Evolutionary conservation across 2,329 filamentous ascomycete genomes (phyloP).

Genomic region (Fusarium annulatum): DNA sequence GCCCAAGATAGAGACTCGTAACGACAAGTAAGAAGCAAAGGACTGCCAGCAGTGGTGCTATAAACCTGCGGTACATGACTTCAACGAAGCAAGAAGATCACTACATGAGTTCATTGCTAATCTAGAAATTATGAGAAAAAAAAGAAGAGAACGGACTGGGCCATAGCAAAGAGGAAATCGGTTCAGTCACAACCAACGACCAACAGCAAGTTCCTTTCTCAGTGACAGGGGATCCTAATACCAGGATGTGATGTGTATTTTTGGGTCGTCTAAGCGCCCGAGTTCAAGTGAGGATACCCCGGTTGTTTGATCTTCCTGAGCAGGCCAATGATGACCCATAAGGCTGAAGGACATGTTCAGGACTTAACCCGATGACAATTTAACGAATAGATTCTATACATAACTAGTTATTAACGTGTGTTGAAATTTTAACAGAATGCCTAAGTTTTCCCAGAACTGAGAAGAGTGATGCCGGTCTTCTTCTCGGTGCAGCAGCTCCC

Average conservation of each 20-base stretch:
- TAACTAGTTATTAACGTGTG: too few species aligned
- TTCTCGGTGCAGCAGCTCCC: neutral
- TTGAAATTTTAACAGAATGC: accelerated
- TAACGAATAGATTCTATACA: neutral
- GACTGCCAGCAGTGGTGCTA: constrained; percentile 20
- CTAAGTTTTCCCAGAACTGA: neutral
- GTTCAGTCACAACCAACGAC: neutral
- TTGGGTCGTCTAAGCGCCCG: constrained; percentile 20
- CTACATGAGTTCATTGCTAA: neutral
- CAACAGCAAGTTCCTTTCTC: constrained; percentile 3
- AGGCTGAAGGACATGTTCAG: neutral
- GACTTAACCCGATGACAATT: neutral
- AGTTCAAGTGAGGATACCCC: neutral
- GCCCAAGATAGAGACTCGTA: constrained; percentile 35
- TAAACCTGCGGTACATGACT: constrained; percentile 31
- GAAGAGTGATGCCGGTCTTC: neutral
- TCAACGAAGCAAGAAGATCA: neutral
- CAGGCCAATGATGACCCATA: neutral
- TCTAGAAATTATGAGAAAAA: neutral
- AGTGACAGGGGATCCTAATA: neutral
- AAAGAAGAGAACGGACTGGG: neutral
- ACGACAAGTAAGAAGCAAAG: constrained; percentile 29
- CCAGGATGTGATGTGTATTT: constrained; percentile 3
- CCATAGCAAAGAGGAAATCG: neutral
- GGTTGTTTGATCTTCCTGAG: neutral